phyloP scores from a whole-genome alignment of 1,139 yeast species.

The Yamadazyma blattariae region DNA sequence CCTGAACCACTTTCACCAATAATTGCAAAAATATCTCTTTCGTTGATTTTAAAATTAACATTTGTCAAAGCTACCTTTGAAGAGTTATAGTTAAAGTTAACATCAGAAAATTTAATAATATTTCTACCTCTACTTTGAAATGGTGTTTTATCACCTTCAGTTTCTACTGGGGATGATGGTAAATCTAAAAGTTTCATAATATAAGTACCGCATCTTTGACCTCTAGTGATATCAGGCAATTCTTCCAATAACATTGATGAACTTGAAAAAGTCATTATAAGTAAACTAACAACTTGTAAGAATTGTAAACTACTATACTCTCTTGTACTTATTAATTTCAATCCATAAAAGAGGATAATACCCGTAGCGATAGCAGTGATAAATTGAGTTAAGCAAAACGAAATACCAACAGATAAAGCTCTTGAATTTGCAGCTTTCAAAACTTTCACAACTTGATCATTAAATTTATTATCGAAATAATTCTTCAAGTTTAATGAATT shows the following conservation, averaged over 20 bases:
- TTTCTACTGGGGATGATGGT: slow-evolving; percentile 28
- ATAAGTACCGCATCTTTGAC: slow-evolving; percentile 66
- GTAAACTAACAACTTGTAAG: slow-evolving; percentile 66
- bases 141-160: slow-evolving; percentile 23
- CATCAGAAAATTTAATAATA: slow-evolving; percentile 38
- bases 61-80: slow-evolving; percentile 26
- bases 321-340: slow-evolving; percentile 56
- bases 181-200: slow-evolving; percentile 44
- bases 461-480: slow-evolving; percentile 43
- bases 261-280: slow-evolving; percentile 69
- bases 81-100: slow-evolving; percentile 48
- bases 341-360: slow-evolving; percentile 71
- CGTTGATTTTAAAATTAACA: slow-evolving; percentile 37
- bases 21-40: slow-evolving; percentile 56
- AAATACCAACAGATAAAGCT: slow-evolving; percentile 58
- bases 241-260: slow-evolving; percentile 58
- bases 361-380: slow-evolving; percentile 64
- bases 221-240: slow-evolving; percentile 76
- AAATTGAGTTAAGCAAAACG: slow-evolving; percentile 56
- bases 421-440: slow-evolving; percentile 39
- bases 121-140: slow-evolving; percentile 8
- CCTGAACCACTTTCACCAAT: slow-evolving; percentile 83
- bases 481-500: slow-evolving; percentile 50
- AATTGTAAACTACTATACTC: slow-evolving; percentile 57
- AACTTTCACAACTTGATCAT: slow-evolving; percentile 23